A percentile compares a stretch with the other conserved stretches of the same genome.
These are phyloP conservation scores for Ogataea nakhonphanomensis DNA, from an alignment of 805 yeast genomes.

Conservation along the genomic window DNA sequence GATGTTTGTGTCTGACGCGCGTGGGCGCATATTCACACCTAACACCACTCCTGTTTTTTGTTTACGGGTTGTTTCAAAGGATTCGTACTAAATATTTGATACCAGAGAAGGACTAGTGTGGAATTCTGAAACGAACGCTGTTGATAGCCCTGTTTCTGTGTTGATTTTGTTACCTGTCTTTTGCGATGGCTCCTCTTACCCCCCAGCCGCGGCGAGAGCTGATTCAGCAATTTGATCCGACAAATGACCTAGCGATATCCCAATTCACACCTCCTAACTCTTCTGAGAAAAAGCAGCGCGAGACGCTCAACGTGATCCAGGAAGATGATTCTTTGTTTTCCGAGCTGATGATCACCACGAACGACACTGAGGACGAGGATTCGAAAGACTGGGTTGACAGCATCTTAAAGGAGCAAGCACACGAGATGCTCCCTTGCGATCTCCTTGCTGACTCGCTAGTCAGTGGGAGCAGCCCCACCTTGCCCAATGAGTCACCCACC, in stretches of 20 bases:
- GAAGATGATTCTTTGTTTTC: slow-evolving; percentile 17
- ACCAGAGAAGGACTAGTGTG: slow-evolving; percentile 1
- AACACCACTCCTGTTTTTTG: slow-evolving; percentile 18
- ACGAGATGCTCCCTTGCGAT: slow-evolving; percentile 13
- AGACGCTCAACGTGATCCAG: slow-evolving; percentile 2
- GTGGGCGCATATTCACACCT: slow-evolving; percentile 14
- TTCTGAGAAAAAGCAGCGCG: slow-evolving; percentile 8
- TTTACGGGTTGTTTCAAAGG: slow-evolving; percentile 11
- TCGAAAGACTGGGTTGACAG: slow-evolving; percentile 21
- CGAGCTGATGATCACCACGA: slow-evolving; percentile 12
- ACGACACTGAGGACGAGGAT: slow-evolving; percentile 13
- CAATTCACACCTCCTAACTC: slow-evolving; percentile 19
- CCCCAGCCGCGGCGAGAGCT: slow-evolving; percentile 10
- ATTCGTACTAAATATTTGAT: neutral
- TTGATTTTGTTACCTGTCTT: too few species aligned
- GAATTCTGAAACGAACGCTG: slow-evolving; percentile 3
- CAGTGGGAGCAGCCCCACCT: slow-evolving; percentile 16
- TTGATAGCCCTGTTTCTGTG: neutral
- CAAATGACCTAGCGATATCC: neutral
- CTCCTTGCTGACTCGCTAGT: slow-evolving; percentile 11
- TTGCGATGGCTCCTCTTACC: slow-evolving; percentile 9
- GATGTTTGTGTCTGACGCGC: slow-evolving; percentile 6
- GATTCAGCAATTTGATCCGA: neutral
- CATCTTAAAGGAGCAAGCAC: slow-evolving; percentile 14
- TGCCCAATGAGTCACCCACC: slow-evolving; percentile 19